Conservation (phyloP, 176 grass and related monocot genomes). For the Oryza meridionalis region DNA sequence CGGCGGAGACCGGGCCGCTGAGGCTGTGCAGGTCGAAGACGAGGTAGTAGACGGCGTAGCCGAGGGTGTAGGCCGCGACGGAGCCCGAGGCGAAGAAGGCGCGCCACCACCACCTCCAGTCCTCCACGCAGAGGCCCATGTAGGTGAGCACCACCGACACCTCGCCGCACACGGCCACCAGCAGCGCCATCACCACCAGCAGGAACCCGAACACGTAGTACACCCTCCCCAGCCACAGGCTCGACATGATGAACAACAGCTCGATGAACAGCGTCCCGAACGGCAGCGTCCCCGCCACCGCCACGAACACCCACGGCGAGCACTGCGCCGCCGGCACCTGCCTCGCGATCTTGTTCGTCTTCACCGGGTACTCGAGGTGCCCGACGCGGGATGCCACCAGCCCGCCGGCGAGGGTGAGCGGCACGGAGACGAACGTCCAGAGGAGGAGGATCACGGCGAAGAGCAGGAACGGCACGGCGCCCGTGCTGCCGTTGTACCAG, state of each 20-base stretch:
- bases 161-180: slow-evolving; percentile 67
- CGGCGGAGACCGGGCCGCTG: slow-evolving; percentile 63
- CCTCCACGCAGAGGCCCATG: slow-evolving; percentile 61
- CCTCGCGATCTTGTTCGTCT: slow-evolving; percentile 54
- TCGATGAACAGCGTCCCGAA: slow-evolving; percentile 83
- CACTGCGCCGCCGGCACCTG: slow-evolving; percentile 45
- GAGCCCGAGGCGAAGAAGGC: slow-evolving; percentile 78
- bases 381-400: slow-evolving; percentile 41
- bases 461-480: slow-evolving; percentile 53
- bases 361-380: slow-evolving; percentile 60
- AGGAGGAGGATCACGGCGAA: slow-evolving; percentile 52
- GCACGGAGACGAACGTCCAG: slow-evolving; percentile 74
- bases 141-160: slow-evolving; percentile 72
- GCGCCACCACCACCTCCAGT: slow-evolving; percentile 84
- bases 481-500: slow-evolving; percentile 71
- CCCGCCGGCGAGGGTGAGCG: slow-evolving; percentile 59
- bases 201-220: slow-evolving; percentile 84
- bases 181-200: slow-evolving; percentile 58
- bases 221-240: slow-evolving; percentile 67
- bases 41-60: slow-evolving; percentile 68
- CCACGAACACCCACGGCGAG: slow-evolving; percentile 64
- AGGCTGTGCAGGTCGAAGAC: slow-evolving; percentile 79
- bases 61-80: slow-evolving; percentile 58
- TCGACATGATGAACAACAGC: slow-evolving; percentile 85
- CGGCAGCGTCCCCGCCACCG: slow-evolving; percentile 52